Base-by-base conservation (phyloP, 2,329 filamentous ascomycete genomes). In the Mycosphaerella sp. region DNA sequence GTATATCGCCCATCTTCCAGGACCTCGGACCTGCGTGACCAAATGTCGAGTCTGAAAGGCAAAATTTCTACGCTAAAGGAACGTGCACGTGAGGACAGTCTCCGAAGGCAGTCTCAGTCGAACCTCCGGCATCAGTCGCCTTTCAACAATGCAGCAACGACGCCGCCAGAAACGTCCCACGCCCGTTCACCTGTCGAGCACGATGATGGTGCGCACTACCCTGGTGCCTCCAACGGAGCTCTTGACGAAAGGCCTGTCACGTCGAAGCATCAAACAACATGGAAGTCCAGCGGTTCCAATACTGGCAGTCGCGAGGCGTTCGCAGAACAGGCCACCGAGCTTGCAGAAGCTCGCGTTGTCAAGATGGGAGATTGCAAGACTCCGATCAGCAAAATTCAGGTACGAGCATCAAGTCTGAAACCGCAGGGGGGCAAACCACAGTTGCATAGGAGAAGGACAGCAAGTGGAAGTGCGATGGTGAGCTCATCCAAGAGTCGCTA, bases 11-110 rank as follows among this genome's bases (percentile, higher is more conserved):
- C 86, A 2, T 76, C 82, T 12, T 91, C 88, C 0, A 82, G 82
- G n/a, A 78, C 84, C 64, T 81, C 84, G 7, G 80, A 82, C 62
- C 74, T 95, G 39, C 87, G 88, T 54, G 85, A 89, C 58, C 89
- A 95, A 66, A 87, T 95, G 79, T 83, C 86, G 50, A 88, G 86
- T 47, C 75, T 95, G 41, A 90, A 89, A 64, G 87, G 86, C 53
- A 88, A 89, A 62, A 89, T 95, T 32, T 90, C 88, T 1, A 85
- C 76, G 13, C 70, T 95, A 37, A 85, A 87, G 60, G 82, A 89
- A 56, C 84, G 88, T 61, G 86, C 87, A 0, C 80, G 86, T 16
- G 86, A 86, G 52, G 89, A 95, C 60, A 89, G 80, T 60, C 69
- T 94, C 62, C 84, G 87, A 62, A 79, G 89, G 44, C 80, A 84